Conservation (phyloP, 495 filamentous ascomycete species). For the Neurospora cerealis region DNA sequence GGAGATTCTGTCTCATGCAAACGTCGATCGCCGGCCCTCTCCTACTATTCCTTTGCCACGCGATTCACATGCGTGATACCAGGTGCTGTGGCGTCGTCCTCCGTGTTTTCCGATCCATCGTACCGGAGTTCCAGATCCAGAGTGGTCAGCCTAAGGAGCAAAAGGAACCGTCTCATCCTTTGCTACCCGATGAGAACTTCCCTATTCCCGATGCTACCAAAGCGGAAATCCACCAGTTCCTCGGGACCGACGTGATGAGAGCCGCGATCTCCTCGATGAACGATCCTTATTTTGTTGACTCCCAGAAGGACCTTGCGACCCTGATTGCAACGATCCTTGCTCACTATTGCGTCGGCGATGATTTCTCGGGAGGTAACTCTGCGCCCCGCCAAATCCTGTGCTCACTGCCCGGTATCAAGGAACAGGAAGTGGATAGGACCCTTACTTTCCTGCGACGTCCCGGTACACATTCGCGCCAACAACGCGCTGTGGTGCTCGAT, state of each 20-base stretch:
- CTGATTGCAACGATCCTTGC: slow-evolving; percentile 79
- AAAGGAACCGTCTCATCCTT: background rate
- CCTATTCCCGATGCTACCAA: slow-evolving; percentile 39
- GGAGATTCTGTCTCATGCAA: slow-evolving; percentile 72
- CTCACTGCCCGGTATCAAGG: slow-evolving; percentile 43
- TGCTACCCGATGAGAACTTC: slow-evolving; percentile 21
- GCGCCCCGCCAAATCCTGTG: slow-evolving; percentile 48
- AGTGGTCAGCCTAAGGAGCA: background rate
- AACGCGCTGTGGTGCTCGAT: slow-evolving; percentile 77
- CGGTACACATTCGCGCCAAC: slow-evolving; percentile 52
- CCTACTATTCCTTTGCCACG: slow-evolving; percentile 83
- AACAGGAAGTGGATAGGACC: slow-evolving; percentile 48
- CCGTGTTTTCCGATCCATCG: slow-evolving; percentile 70
- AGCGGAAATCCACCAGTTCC: slow-evolving; percentile 78
- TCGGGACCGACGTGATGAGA: slow-evolving; percentile 72
- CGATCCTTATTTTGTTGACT: slow-evolving; percentile 91
- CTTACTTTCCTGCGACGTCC: slow-evolving; percentile 44
- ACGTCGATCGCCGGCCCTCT: slow-evolving; percentile 74
- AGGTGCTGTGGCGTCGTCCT: slow-evolving; percentile 79
- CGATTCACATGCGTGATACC: slow-evolving; percentile 81
- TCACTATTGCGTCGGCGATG: slow-evolving; percentile 38
- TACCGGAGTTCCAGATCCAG: slow-evolving; percentile 55
- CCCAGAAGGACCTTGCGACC: slow-evolving; percentile 84
- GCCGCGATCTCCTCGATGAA: slow-evolving; percentile 80
- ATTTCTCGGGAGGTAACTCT: slow-evolving; percentile 39